phyloP scores from a whole-genome alignment of 352 stramenopile species.

The Globisporangium paddicum region DNA sequence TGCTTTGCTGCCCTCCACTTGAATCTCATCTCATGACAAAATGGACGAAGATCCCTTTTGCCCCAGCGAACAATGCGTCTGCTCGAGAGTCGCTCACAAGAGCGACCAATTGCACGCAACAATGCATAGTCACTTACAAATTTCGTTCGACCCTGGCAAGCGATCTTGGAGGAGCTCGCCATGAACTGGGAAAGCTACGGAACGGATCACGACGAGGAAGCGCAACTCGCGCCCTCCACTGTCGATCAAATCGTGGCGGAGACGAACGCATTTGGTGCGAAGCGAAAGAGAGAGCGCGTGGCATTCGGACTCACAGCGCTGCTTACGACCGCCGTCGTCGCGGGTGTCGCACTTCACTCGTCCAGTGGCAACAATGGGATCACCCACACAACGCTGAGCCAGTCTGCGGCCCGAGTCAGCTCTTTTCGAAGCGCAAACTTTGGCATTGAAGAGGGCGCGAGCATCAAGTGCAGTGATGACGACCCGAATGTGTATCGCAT shows the following conservation, averaged over 20 bases:
- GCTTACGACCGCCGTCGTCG: constrained; percentile 12
- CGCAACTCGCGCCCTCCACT: constrained; percentile 1
- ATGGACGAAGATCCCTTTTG: background rate
- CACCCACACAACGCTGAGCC: background rate
- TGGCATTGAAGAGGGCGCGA: constrained; percentile 2
- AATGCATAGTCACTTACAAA: background rate
- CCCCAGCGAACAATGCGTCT: background rate
- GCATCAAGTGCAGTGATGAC: constrained; percentile 12
- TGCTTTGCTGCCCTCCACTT: too few relatives aligned
- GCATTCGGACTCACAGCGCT: constrained; percentile 11
- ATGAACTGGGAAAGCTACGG: constrained; percentile 19
- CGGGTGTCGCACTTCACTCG: constrained; percentile 8
- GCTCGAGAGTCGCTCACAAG: background rate
- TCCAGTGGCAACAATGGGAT: background rate
- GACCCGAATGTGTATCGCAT: constrained; percentile 4
- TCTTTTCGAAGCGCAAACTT: constrained; percentile 7
- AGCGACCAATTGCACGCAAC: background rate
- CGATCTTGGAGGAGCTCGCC: background rate
- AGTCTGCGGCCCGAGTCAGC: constrained; percentile 2
- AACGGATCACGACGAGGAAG: constrained; percentile 9
- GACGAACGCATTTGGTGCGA: background rate
- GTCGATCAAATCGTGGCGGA: constrained; percentile 9
- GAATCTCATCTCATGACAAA: too few relatives aligned
- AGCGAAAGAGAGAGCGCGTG: constrained; percentile 11
- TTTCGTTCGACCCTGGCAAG: background rate